Evolutionary conservation across 2,329 filamentous ascomycete genomes (phyloP).

Genomic region (Bipolaris sorokiniana): DNA sequence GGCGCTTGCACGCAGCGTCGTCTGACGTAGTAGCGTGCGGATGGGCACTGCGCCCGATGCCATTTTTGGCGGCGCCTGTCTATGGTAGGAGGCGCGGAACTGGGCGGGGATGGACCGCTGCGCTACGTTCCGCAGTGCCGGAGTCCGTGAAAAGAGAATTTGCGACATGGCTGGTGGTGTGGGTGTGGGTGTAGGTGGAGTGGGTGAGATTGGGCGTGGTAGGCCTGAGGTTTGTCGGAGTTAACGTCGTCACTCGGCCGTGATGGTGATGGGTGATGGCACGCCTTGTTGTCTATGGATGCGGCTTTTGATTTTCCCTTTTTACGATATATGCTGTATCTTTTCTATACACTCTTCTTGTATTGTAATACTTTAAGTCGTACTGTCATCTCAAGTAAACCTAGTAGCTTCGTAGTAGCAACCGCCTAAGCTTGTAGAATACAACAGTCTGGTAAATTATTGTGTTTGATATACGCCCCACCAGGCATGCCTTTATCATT

Average conservation of each 20-base stretch:
- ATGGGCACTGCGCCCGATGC: conserved; percentile 31
- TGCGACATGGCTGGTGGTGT: conserved; percentile 24
- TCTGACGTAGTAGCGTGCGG: conserved; percentile 39
- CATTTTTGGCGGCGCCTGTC: conserved; percentile 31
- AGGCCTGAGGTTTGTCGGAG: conserved; percentile 26
- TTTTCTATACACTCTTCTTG: too few species aligned
- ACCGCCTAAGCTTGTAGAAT: too few species aligned
- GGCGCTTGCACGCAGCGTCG: conserved; percentile 33
- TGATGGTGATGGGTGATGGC: conserved; percentile 1
- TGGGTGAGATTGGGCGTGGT: conserved; percentile 14
- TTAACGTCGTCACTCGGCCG: conserved; percentile 9
- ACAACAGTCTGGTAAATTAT: too few species aligned
- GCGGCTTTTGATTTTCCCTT: neutral
- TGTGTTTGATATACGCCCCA: too few species aligned
- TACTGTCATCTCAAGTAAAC: too few species aligned
- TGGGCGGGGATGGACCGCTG: conserved; percentile 18
- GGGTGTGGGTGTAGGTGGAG: conserved; percentile 2
- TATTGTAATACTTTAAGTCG: too few species aligned
- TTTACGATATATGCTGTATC: neutral
- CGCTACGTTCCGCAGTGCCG: conserved; percentile 15
- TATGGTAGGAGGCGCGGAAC: conserved; percentile 20
- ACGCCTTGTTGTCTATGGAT: neutral
- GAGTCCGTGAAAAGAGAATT: conserved; percentile 20
- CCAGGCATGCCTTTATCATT: too few species aligned
- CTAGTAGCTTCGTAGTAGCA: too few species aligned